Base-by-base conservation (phyloP, 2,329 filamentous ascomycete species). In the Scedosporium minutisporum region DNA sequence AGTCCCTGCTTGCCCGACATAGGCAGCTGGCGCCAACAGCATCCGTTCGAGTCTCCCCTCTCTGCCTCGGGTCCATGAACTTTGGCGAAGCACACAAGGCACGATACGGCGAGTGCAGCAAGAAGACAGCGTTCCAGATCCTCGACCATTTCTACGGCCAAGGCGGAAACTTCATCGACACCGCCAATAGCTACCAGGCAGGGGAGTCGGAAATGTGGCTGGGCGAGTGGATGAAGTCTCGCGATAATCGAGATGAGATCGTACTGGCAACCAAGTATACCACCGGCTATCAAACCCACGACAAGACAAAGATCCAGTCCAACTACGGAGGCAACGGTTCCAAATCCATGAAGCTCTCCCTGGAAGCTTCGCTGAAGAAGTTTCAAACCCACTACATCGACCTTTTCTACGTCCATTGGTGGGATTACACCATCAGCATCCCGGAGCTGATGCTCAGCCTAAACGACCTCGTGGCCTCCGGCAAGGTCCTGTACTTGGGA, bases 111-210 rank as follows among this genome's bases (percentile, higher is more conserved):
- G 51, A 62, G 23, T 63, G 63, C 38, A 57, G 44, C 70, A 84
- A 85, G 68, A 77, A 81, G 55, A 69, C 73, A n/a, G 72, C 78
- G 1, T 84, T 85, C 67, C 75, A 76, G 42, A 76, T 87, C 25
- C 75, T 87, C 1, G 83, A 86, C 65, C 76, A 76, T 63, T 86
- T 79, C 71, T 79, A 75, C 62, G 74, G 75, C 12, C 72, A 77
- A 1, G 84, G 83, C 3, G 84, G 84, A 3, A 87, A 86, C 71
- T 86, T 87, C 70, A 83, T 87, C 67, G 84, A 87, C 68, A 86
- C 82, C 0, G 66, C 78, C 38, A 79, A 76, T 70, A 75, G 75
- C 65, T 83, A 83, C 68, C 76, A 82, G 65, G 64, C 74, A 57
- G 79, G 78, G 63, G 73, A 83, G 64, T 82, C 80, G 0, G 81